Percentiles rank a stretch among this genome's conserved stretches.
phyloP scores from a whole-genome alignment of 1,139 yeast genomes.

The Sugiyamaella paludigena region DNA sequence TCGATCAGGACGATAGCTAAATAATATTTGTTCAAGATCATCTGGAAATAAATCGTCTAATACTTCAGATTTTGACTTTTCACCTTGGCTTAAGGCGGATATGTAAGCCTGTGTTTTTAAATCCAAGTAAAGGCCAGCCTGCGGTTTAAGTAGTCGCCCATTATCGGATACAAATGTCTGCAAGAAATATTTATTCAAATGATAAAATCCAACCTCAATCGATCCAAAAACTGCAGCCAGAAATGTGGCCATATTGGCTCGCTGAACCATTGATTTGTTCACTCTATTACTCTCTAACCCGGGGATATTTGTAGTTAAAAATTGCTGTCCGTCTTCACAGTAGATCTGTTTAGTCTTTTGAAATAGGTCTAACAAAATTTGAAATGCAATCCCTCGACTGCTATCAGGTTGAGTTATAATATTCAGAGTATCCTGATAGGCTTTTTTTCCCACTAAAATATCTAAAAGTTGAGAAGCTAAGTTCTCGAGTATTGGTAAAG shows the following conservation, averaged over 20 bases:
- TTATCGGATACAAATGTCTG: conserved; percentile 61
- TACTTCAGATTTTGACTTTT: conserved; percentile 63
- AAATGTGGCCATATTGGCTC: conserved; percentile 85
- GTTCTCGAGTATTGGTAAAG: conserved; percentile 72
- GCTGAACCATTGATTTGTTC: conserved; percentile 67
- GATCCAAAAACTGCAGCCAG: conserved; percentile 80
- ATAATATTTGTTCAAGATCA: conserved; percentile 56
- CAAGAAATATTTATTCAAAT: conserved; percentile 76
- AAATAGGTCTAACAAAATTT: conserved; percentile 42
- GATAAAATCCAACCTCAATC: conserved; percentile 82
- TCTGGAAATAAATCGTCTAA: conserved; percentile 66
- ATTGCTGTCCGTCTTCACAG: conserved; percentile 8
- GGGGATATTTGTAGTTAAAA: not conserved
- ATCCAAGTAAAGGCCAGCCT: conserved; percentile 75
- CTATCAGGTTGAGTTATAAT: conserved; percentile 69
- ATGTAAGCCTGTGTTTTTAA: conserved; percentile 94
- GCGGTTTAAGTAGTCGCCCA: conserved; percentile 69
- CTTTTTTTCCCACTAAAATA: conserved; percentile 57
- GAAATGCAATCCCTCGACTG: conserved; percentile 70
- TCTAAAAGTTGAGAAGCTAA: conserved; percentile 71
- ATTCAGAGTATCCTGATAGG: conserved; percentile 71
- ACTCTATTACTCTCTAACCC: conserved; percentile 13
- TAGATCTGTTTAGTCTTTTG: conserved; percentile 20
- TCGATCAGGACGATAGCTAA: conserved; percentile 34
- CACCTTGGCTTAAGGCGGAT: conserved; percentile 77